A percentile compares a stretch with the other conserved stretches of the same genome.
Evolutionary conservation across 2,329 filamentous ascomycete species (phyloP).

Genomic region (Alternaria ethzedia): DNA sequence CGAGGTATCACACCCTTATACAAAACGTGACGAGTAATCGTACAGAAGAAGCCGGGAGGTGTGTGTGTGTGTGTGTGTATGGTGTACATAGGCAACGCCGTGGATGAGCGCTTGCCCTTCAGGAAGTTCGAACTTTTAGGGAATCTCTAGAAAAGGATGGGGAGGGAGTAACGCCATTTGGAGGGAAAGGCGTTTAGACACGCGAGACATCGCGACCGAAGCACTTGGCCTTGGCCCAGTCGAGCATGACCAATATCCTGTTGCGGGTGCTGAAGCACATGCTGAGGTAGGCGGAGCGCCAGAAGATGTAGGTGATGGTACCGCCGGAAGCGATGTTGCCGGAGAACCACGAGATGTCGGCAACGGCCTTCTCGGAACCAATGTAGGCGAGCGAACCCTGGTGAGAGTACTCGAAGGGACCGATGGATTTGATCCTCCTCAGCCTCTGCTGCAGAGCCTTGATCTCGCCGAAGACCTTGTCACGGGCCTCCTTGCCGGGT

Average conservation of each 20-base stretch:
- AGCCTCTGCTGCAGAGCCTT: constrained; percentile 86
- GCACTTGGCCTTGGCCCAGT: constrained; percentile 96
- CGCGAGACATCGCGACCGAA: constrained; percentile 95
- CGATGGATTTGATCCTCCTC: constrained; percentile 88
- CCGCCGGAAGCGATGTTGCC: constrained; percentile 95
- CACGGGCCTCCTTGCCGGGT: constrained; percentile 68
- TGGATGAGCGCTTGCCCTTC: background rate
- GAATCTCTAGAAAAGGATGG: background rate
- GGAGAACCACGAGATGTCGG: constrained; percentile 96
- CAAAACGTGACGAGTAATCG: constrained; percentile 13
- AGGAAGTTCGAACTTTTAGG: constrained; percentile 7
- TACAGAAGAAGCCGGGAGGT: constrained; percentile 6
- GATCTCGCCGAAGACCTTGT: constrained; percentile 73
- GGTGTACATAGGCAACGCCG: background rate
- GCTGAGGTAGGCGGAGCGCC: constrained; percentile 95
- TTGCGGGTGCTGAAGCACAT: constrained; percentile 99
- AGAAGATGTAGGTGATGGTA: constrained; percentile 96
- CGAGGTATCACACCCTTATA: constrained; percentile 12
- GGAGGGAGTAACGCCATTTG: background rate
- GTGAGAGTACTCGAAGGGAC: constrained; percentile 98
- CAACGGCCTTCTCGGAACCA: constrained; percentile 95
- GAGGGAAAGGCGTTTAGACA: constrained; percentile 53
- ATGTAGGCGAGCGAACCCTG: constrained; percentile 98
- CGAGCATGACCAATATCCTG: constrained; percentile 86
- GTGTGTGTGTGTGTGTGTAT: background rate